Base-by-base conservation (phyloP, 495 filamentous ascomycete genomes). In the Hypoxylon fuscum region DNA sequence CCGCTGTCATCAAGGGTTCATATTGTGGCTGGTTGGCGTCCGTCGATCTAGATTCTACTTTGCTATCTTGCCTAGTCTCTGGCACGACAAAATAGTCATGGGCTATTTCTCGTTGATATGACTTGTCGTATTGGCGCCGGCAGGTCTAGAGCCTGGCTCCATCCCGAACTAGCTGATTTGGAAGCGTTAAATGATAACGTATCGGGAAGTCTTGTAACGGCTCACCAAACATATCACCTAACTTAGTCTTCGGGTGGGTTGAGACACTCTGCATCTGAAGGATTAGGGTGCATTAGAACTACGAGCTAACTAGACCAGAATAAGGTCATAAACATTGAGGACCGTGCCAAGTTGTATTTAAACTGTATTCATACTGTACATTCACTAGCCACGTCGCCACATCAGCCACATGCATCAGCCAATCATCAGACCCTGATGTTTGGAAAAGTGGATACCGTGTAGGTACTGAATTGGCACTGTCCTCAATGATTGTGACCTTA, bases 91-190 rank as follows among this genome's bases (percentile, higher is more conserved):
- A n/a, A n/a, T n/a, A 38, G 14, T 38, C 45, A 41, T 42, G 46
- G 20, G 43, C 25, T 37, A 20, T 35, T 51, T 11, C 29, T n/a
- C 41, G 29, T 50, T 20, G 18, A 56, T 40, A 45, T 62, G 49
- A 64, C 45, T 55, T 50, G 46, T 55, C 62, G 45, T 41, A 55
- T 55, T 54, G 27, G 40, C 18, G 41, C 49, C 22, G 48, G 25
- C 27, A 54, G 43, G 43, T 15, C 59, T 15, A 11, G 20, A 35
- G n/a, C 8, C 40, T 46, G 44, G 40, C 17, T 51, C 32, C 41
- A 31, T 44, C 40, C 21, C 23, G 45, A 42, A 25, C 34, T 48
- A 55, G 55, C 55, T 18, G 20, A 48, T 60, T 60, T 11, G 52
- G 50, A 12, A 34, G 46, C 47, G 52, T 44, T 32, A 46, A 66